Evolutionary conservation across 2,329 filamentous ascomycete species (phyloP).

Genomic region (Coniochaeta sp.): DNA sequence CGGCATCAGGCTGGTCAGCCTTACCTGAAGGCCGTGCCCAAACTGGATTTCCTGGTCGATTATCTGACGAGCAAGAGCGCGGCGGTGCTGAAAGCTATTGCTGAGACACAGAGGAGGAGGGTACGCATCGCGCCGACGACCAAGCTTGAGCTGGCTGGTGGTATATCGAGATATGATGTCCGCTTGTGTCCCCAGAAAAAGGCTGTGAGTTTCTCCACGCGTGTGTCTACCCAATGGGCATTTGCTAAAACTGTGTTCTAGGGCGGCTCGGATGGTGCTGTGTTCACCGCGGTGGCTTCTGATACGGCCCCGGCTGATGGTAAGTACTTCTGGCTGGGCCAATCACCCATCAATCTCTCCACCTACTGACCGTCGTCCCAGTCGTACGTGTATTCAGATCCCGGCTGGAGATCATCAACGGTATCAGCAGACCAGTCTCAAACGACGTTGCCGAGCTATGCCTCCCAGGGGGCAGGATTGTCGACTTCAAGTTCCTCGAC

Average conservation of each 20-base stretch:
- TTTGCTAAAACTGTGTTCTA: background rate
- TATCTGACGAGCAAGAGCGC: constrained; percentile 51
- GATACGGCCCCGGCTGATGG: constrained; percentile 28
- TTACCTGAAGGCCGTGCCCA: constrained; percentile 46
- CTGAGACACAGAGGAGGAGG: constrained; percentile 61
- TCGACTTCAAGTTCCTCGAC: constrained; percentile 63
- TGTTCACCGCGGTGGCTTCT: constrained; percentile 34
- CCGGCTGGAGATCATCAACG: constrained; percentile 45
- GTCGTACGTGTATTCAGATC: constrained; percentile 43
- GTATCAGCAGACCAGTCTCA: constrained; percentile 43
- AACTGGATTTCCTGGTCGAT: constrained; percentile 56
- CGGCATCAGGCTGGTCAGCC: constrained; percentile 37
- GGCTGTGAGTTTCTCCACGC: constrained; percentile 22
- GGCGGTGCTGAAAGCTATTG: constrained; percentile 59
- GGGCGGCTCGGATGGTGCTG: constrained; percentile 6
- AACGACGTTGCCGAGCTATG: constrained; percentile 32
- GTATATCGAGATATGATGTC: constrained; percentile 47
- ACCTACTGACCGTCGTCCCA: background rate
- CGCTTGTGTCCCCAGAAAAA: constrained; percentile 38
- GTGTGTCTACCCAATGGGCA: background rate
- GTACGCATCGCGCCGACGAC: constrained; percentile 58
- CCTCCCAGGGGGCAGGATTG: constrained; percentile 35
- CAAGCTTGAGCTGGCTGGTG: constrained; percentile 35
- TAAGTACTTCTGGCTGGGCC: too few species aligned
- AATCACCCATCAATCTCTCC: background rate